These are phyloP conservation scores for Alternaria sp. DNA, from an alignment of 2,329 filamentous ascomycete species.

Conservation along the genomic window DNA sequence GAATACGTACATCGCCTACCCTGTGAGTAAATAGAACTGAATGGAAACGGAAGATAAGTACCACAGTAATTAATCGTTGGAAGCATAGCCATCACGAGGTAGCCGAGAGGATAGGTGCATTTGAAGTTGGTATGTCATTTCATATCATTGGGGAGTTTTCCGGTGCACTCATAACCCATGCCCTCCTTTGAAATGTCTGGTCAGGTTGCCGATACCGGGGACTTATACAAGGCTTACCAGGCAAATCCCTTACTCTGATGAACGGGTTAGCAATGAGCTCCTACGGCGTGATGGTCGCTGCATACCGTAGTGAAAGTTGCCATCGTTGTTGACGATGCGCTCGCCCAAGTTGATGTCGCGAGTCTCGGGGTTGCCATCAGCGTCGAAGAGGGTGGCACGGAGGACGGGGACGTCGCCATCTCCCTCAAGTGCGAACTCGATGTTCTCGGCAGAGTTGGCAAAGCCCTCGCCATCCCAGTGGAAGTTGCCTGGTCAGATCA, in stretches of 20 bases:
- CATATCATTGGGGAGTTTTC: background rate
- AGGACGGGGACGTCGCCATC: constrained; percentile 60
- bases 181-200: background rate
- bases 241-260: background rate
- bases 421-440: constrained; percentile 60
- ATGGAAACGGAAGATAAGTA: background rate
- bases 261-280: background rate
- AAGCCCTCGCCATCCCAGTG: constrained; percentile 58
- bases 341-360: constrained; percentile 64
- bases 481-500: constrained; percentile 49
- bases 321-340: constrained; percentile 61
- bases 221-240: background rate
- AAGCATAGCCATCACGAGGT: background rate
- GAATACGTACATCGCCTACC: background rate
- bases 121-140: background rate
- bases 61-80: background rate
- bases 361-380: constrained; percentile 51
- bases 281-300: background rate
- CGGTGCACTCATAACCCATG: background rate
- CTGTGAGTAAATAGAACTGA: background rate
- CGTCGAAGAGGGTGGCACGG: constrained; percentile 55
- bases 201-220: background rate
- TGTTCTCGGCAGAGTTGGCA: constrained; percentile 54
- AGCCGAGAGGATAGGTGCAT: background rate
- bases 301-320: constrained; percentile 40